A percentile compares a stretch with the other conserved stretches of the same genome.
These are phyloP conservation scores for Gloeopeniophorella convolvens DNA, from an alignment of 768 basidiomycete species.

Conservation along the genomic window DNA sequence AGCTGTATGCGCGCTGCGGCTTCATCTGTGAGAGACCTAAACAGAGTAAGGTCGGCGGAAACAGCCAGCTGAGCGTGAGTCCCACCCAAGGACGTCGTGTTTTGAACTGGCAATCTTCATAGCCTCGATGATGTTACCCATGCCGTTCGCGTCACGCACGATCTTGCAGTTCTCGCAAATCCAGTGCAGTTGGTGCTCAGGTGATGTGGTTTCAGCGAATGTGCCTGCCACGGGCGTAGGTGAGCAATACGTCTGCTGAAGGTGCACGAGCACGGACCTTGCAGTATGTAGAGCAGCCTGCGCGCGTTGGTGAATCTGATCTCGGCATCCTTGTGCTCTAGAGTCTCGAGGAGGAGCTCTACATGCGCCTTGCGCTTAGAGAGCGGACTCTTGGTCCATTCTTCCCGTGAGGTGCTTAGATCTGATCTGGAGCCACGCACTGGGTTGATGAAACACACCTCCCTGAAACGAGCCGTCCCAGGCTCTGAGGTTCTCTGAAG, in stretches of 20 bases:
- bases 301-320: constrained; percentile 83
- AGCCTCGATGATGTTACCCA: constrained; percentile 77
- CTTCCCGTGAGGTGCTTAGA: constrained; percentile 33
- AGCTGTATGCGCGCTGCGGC: constrained; percentile 70
- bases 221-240: constrained; percentile 47
- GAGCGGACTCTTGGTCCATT: constrained; percentile 70
- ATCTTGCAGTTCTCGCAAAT: constrained; percentile 91
- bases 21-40: constrained; percentile 67
- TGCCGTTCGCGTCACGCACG: constrained; percentile 76
- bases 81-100: constrained; percentile 75
- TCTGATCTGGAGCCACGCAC: constrained; percentile 9
- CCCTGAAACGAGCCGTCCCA: constrained; percentile 81
- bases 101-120: constrained; percentile 86
- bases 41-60: constrained; percentile 7
- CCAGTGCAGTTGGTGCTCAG: constrained; percentile 93
- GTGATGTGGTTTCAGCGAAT: constrained; percentile 84
- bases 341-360: constrained; percentile 73
- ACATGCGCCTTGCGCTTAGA: constrained; percentile 65
- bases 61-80: neutral
- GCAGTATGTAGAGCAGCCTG: constrained; percentile 82
- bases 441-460: constrained; percentile 40
- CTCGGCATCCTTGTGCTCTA: constrained; percentile 82
- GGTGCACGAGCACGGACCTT: constrained; percentile 49
- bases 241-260: constrained; percentile 5
- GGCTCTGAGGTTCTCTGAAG: constrained; percentile 78